Base-by-base conservation (phyloP, 2,329 filamentous ascomycete species). In the Beauveria scarabaeidicola region DNA sequence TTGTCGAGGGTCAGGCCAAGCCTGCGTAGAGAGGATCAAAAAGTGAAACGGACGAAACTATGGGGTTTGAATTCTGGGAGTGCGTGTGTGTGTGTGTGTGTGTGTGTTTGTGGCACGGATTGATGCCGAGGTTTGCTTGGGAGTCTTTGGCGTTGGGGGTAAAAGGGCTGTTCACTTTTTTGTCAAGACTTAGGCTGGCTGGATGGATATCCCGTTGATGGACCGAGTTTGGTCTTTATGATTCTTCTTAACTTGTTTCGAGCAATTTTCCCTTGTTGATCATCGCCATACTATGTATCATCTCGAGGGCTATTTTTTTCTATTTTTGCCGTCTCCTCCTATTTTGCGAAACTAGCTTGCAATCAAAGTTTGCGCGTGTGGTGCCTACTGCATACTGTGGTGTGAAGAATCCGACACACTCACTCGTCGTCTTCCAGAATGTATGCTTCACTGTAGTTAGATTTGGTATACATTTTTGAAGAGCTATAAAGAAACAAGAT, bases 1-100 rank as follows among this genome's bases (percentile, higher is more conserved):
- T 99, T 71, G 92, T 99, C 13, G 93, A 97, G 72, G 93, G 91
- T 21, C 91, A 96, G 68, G 73, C 73, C 19, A 75, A 74, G 64
- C 72, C 72, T 52, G 62, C 51, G 56, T 69, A 61, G 65, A 50
- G 52, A 23, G 25, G 2, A 25, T 32, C 9, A 19, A 4, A 15
- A 7, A 17, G 32, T 9, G 21, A 40, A n/a, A 36, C 11, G 36
- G 2, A 15, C 7, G 36, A 13, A 27, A 29, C 7, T 38, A 19
- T 27, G 23, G 10, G 19, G 1, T 27, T 40, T 41, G 48, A 11
- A 23, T 27, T 43, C 38, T n/a, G 38, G 21, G 13, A 2, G 21
- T 7, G 36, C 21, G 1, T 41, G 25, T 7, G 21, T 50, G 11
- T 15, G 9, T 40, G 32, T 52, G 36, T 43, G n/a, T 46, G 7